Percentiles rank a stretch among this genome's conserved stretches.
Conservation (phyloP, 768 basidiomycete genomes). For the Macrolepiota dolichaula region DNA sequence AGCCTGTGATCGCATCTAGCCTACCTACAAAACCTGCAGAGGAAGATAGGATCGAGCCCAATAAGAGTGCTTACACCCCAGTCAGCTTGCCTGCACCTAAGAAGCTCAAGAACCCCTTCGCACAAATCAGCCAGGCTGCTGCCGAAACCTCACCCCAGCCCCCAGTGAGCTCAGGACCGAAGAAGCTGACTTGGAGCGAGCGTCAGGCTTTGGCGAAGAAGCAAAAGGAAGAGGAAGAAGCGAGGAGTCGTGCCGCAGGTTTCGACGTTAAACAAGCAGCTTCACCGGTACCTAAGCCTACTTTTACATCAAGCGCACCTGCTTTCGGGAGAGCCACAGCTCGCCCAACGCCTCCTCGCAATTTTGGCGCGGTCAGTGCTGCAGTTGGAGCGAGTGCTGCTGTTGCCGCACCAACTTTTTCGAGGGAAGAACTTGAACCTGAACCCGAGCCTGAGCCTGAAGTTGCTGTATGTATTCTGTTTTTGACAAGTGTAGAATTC, state of each 20-base stretch:
- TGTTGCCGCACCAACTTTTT: slow-evolving; percentile 22
- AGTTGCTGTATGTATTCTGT: slow-evolving; percentile 18
- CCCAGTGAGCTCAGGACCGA: slow-evolving; percentile 33
- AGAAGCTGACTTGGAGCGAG: slow-evolving; percentile 93
- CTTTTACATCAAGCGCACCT: slow-evolving; percentile 44
- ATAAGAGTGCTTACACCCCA: slow-evolving; percentile 87
- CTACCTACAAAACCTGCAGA: slow-evolving; percentile 64
- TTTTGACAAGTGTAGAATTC: not conserved
- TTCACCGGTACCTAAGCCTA: slow-evolving; percentile 28
- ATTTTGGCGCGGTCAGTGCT: slow-evolving; percentile 38
- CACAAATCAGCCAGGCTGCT: slow-evolving; percentile 50
- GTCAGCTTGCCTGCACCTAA: slow-evolving; percentile 82
- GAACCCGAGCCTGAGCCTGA: slow-evolving; percentile 24
- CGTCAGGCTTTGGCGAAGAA: slow-evolving; percentile 90
- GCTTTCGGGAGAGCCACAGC: slow-evolving; percentile 43
- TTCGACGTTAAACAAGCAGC: slow-evolving; percentile 33
- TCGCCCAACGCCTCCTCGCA: slow-evolving; percentile 32
- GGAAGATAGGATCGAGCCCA: slow-evolving; percentile 81
- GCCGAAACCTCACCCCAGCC: slow-evolving; percentile 17
- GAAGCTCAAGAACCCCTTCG: slow-evolving; percentile 84
- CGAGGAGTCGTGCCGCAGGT: slow-evolving; percentile 55
- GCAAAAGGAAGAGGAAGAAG: slow-evolving; percentile 76
- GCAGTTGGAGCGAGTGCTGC: slow-evolving; percentile 26
- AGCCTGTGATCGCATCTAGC: slow-evolving; percentile 41
- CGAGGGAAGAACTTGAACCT: slow-evolving; percentile 24